Percentiles rank a stretch among this genome's conserved stretches.
Evolutionary conservation across 352 stramenopile genomes (phyloP).

Genomic region (Globisporangium cederbergense): DNA sequence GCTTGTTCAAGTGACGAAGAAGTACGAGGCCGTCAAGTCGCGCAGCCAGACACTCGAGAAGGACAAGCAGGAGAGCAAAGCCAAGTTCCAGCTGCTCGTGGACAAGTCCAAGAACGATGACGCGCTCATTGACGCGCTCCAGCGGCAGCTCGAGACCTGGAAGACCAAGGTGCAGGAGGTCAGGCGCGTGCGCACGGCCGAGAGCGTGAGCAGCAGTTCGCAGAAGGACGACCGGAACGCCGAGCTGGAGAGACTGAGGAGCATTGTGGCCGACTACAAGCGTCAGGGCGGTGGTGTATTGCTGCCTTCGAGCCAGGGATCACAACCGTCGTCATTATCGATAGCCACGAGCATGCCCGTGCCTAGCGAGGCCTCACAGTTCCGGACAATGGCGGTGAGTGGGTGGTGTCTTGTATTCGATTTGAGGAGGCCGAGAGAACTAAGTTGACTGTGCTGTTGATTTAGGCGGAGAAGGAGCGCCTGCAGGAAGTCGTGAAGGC

Average conservation of each 20-base stretch:
- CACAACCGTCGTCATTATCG: constrained; percentile 7
- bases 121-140: constrained; percentile 69
- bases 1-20: constrained; percentile 56
- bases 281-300: constrained; percentile 18
- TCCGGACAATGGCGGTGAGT: constrained; percentile 46
- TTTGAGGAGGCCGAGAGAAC: background rate
- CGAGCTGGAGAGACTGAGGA: constrained; percentile 49
- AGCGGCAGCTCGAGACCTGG: constrained; percentile 64
- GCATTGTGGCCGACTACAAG: constrained; percentile 34
- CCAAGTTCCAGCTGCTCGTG: constrained; percentile 65
- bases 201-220: constrained; percentile 22
- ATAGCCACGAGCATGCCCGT: constrained; percentile 32
- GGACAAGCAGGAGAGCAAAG: constrained; percentile 61
- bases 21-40: constrained; percentile 62
- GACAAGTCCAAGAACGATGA: constrained; percentile 84
- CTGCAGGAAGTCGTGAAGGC: constrained; percentile 45
- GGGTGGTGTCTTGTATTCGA: background rate
- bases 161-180: constrained; percentile 48
- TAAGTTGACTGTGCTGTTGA: background rate
- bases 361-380: constrained; percentile 46
- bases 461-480: constrained; percentile 67
- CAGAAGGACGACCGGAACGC: constrained; percentile 31
- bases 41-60: constrained; percentile 70
- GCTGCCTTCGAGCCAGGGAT: constrained; percentile 5
- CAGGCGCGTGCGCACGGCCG: constrained; percentile 66